Base-by-base conservation (phyloP, 495 filamentous ascomycete species). In the Talaromyces thailandensis region DNA sequence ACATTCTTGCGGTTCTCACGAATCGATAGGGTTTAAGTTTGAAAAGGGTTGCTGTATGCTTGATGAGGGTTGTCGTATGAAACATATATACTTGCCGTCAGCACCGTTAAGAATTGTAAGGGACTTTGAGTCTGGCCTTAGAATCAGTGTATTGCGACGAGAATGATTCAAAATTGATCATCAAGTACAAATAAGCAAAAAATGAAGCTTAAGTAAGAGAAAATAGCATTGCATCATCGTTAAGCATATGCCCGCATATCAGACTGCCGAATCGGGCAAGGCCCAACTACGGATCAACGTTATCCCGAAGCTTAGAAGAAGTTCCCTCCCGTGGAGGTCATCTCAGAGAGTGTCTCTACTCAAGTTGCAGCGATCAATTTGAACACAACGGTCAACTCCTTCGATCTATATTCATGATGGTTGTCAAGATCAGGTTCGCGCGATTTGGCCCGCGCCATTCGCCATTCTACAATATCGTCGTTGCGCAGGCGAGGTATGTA, bases 381-480 rank as follows among this genome's bases (percentile, higher is more conserved):
- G n/a, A 48, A 48, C 18, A 23, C 43, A 5, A 48, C 9, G 2
- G 43, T 48, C 11, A 18, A 48, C 1, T 57, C 28, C 7, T 29
- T 31, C 11, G 14, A 11, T 35, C 12, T 18, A 4, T 8, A 5
- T 43, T 48, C 73, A 75, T 65, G 26, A 98, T 98, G 94, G 95
- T 98, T 59, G 81, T 98, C 66, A 89, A 87, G 70, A 92, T 98
- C 72, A 88, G 94, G 58, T 83, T 98, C 67, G 88, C 94, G 56
- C 94, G 94, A 79, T 96, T 98, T 72, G 94, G 95, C 66, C 89
- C 89, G 76, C 85, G 80, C 60, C 90, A 93, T 72, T 68, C 81
- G 26, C 93, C 94, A 3, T 88, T 96, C 70, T 98, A 95, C 82
- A 98, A 98, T 78, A 96, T 98, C 64, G 91, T 98, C 59, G 91